Percentiles rank a stretch among this genome's conserved stretches.
phyloP scores from a whole-genome alignment of 139 green algal species.

The Picochlorum costavermella region DNA sequence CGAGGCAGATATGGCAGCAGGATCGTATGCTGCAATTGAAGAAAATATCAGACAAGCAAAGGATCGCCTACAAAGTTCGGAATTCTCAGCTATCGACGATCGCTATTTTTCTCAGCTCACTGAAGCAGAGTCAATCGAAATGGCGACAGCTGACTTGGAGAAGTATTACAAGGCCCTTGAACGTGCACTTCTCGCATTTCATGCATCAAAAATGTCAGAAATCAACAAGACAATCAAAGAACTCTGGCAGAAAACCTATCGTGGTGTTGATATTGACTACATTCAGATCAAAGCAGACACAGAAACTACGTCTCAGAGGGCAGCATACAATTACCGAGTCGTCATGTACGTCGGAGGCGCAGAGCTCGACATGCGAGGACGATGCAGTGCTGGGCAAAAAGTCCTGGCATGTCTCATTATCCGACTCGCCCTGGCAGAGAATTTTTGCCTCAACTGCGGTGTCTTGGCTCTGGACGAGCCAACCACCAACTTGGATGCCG shows the following conservation, averaged over 20 bases:
- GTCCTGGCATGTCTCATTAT: slow-evolving; percentile 98
- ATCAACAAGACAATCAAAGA: slow-evolving; percentile 97
- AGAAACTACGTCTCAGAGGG: slow-evolving; percentile 37
- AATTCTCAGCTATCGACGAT: slow-evolving; percentile 67
- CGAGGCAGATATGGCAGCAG: slow-evolving; percentile 22
- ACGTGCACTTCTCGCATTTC: slow-evolving; percentile 88
- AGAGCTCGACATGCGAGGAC: slow-evolving; percentile 96
- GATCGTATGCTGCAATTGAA: slow-evolving; percentile 24
- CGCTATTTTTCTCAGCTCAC: slow-evolving; percentile 44
- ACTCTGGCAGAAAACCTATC: slow-evolving; percentile 99
- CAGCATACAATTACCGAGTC: slow-evolving; percentile 96
- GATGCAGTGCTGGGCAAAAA: slow-evolving; percentile 90
- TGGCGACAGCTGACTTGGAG: slow-evolving; percentile 81
- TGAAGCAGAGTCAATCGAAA: slow-evolving; percentile 74
- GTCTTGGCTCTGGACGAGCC: slow-evolving; percentile 98
- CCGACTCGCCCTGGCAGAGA: slow-evolving; percentile 92
- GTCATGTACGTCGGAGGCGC: slow-evolving; percentile 73
- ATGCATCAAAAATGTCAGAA: slow-evolving; percentile 91
- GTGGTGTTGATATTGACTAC: slow-evolving; percentile 90
- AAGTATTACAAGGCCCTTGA: slow-evolving; percentile 95
- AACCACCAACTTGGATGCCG: slow-evolving; percentile 95
- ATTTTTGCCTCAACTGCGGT: slow-evolving; percentile 96
- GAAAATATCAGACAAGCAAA: slow-evolving; percentile 13
- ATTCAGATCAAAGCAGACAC: slow-evolving; percentile 82
- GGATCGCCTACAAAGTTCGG: slow-evolving; percentile 34